Base-by-base conservation (phyloP, 2,329 filamentous ascomycete species). In the Aspergillus sclerotialis region DNA sequence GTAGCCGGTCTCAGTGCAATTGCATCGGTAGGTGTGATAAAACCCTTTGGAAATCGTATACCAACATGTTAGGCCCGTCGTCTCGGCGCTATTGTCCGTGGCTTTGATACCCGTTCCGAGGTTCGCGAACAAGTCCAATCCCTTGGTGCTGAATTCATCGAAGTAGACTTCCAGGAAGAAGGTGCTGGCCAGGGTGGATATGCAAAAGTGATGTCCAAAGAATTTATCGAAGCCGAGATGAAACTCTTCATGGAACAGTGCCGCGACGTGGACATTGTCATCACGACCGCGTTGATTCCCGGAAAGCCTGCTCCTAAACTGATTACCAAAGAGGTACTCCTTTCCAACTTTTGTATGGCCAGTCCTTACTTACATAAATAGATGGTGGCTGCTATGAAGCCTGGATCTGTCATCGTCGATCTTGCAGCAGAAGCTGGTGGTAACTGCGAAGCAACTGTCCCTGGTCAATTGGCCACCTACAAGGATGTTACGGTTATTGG, bases 201-300 rank as follows among this genome's bases (percentile, higher is more conserved):
- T 52, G 86, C 85, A 34, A 94, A 94, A 54, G 85, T 89, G 54
- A 94, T 94, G 87, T 92, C 85, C 35, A 88, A 90, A 52, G 87
- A 90, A 46, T 94, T 94, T 52, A 87, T 92, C 56, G 85, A 87
- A 40, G 87, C 87, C 5, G 86, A 94, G 59, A 93, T 93, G 86
- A 89, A 85, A 58, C 72, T 94, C 0, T 94, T 94, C 63, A 79
- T 84, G 56, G 83, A 92, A 47, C 88, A 94, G 58, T 84, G 83
- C 41, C 75, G 77, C 39, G 88, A 94, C 25, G 86, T 94, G 33
- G 87, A 94, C 60, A 94, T 94, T 43, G 84, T 94, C 41, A 84
- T 94, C 55, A 94, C 87, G 2, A 94, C 88, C 1, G 88, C 88
- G n/a, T 63, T 94, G 49, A 94, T 94, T 40, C 88, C 88, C 0